Conservation (phyloP, 257 asterid species). For the Rubia yunnanensis region DNA sequence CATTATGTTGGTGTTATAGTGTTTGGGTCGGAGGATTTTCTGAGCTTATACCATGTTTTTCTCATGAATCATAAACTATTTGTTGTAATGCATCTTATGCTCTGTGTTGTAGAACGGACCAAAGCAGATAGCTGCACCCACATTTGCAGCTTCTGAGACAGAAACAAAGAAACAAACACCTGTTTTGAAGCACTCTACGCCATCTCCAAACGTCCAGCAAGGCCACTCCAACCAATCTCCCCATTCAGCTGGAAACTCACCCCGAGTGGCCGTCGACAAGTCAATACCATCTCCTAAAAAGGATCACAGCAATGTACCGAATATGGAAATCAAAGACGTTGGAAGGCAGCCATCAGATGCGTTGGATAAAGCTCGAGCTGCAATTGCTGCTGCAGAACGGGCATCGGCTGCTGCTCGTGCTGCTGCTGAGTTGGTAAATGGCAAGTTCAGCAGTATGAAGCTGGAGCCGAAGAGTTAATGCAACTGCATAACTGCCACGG, state of each 20-base stretch:
- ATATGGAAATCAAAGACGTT: conserved; percentile 21
- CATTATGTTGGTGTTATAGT: too few relatives aligned
- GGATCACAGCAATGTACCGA: conserved; percentile 18
- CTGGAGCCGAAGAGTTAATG: conserved; percentile 23
- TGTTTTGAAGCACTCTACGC: conserved; percentile 16
- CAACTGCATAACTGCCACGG: background rate
- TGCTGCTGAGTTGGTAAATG: conserved; percentile 67
- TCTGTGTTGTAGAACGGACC: conserved; percentile 63
- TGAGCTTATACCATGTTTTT: background rate
- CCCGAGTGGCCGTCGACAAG: conserved; percentile 17
- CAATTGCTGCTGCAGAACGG: conserved; percentile 87
- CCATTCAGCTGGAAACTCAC: conserved; percentile 13
- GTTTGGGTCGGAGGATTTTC: too few relatives aligned
- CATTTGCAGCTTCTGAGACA: conserved; percentile 20
- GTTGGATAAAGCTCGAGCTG: conserved; percentile 61
- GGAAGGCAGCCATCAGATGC: conserved; percentile 39
- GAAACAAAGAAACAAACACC: conserved; percentile 21
- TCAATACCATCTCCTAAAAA: conserved; percentile 21
- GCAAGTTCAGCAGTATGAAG: conserved; percentile 25
- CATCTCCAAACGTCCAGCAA: conserved; percentile 21
- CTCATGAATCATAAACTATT: background rate
- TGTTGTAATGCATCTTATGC: conserved; percentile 1
- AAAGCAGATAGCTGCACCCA: conserved; percentile 40
- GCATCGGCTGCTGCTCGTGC: conserved; percentile 92
- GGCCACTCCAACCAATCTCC: conserved; percentile 22